Evolutionary conservation across 1,284 basidiomycete species (phyloP).

Genomic region (Ceratorhiza oryzae-sativae): DNA sequence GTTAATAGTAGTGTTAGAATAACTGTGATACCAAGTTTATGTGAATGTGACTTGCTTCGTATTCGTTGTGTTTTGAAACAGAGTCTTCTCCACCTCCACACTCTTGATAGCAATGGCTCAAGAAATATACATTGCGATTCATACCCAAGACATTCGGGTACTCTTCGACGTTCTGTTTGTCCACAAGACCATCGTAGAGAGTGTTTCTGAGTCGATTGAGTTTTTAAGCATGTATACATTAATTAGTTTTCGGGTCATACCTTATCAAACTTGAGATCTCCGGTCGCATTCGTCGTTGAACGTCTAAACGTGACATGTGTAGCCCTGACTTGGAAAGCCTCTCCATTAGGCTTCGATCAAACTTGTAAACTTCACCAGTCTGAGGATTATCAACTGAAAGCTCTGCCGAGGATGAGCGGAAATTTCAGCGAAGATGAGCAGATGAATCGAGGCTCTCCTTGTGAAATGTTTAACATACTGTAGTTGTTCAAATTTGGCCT

Average conservation of each 20-base stretch:
- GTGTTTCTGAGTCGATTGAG: constrained; percentile 55
- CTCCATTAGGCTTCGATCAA: constrained; percentile 71
- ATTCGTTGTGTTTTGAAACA: constrained; percentile 67
- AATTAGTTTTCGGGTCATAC: constrained; percentile 41
- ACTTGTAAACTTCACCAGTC: constrained; percentile 57
- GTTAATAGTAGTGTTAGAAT: neutral
- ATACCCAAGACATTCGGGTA: constrained; percentile 68
- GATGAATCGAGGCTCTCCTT: neutral
- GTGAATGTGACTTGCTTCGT: constrained; percentile 56
- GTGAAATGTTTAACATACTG: constrained; percentile 53
- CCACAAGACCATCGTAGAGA: constrained; percentile 64
- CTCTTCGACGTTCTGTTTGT: constrained; percentile 59
- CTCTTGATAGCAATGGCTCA: constrained; percentile 63
- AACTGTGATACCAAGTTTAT: too few species aligned
- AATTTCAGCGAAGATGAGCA: neutral
- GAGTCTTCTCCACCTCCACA: constrained; percentile 62
- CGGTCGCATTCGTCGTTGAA: constrained; percentile 59
- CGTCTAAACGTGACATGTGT: constrained; percentile 58
- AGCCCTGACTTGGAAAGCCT: constrained; percentile 59
- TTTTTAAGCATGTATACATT: neutral
- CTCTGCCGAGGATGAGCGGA: constrained; percentile 48
- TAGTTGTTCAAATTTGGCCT: constrained; percentile 70
- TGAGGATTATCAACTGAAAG: constrained; percentile 62
- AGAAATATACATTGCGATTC: constrained; percentile 64
- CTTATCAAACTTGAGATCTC: constrained; percentile 58